Percentiles rank a stretch among this genome's conserved stretches.
These are phyloP conservation scores for Lipomyces spencermartinsiae DNA, from an alignment of 805 yeast species.

Conservation along the genomic window DNA sequence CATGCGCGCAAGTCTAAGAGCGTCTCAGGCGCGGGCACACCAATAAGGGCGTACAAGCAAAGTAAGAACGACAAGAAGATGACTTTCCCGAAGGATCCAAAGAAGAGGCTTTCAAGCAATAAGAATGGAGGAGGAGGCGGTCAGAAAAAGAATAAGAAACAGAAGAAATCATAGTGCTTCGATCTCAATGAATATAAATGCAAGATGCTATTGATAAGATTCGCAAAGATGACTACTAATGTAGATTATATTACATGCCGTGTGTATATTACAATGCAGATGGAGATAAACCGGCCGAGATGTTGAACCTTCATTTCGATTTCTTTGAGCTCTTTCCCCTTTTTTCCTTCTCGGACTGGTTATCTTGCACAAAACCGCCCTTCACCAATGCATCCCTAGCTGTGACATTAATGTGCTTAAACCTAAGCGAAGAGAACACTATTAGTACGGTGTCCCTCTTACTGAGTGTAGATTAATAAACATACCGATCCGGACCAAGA, in stretches of 20 bases:
- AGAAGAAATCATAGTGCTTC: conserved; percentile 8
- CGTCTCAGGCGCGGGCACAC: conserved; percentile 26
- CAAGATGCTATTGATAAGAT: neutral
- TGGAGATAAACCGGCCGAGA: neutral
- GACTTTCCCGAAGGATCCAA: neutral
- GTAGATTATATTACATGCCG: conserved; percentile 1
- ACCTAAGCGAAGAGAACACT: conserved; percentile 50
- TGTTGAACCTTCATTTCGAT: neutral
- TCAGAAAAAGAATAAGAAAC: conserved; percentile 19
- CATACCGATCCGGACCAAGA: conserved; percentile 76
- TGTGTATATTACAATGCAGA: neutral
- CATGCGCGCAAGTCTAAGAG: conserved; percentile 20
- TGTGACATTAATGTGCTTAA: conserved; percentile 88
- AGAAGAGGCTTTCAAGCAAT: conserved; percentile 1
- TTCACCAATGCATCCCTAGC: conserved; percentile 79
- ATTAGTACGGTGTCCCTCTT: neutral
- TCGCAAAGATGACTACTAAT: neutral
- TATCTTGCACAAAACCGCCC: conserved; percentile 58
- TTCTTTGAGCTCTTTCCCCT: conserved; percentile 25
- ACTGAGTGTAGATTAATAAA: neutral
- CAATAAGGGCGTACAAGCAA: neutral
- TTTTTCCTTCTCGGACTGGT: conserved; percentile 43
- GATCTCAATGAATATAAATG: neutral
- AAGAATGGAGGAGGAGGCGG: conserved; percentile 1
- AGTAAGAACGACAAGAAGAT: neutral